Conservation (phyloP, 805 yeast species). For the Pichia ethanolica region DNA sequence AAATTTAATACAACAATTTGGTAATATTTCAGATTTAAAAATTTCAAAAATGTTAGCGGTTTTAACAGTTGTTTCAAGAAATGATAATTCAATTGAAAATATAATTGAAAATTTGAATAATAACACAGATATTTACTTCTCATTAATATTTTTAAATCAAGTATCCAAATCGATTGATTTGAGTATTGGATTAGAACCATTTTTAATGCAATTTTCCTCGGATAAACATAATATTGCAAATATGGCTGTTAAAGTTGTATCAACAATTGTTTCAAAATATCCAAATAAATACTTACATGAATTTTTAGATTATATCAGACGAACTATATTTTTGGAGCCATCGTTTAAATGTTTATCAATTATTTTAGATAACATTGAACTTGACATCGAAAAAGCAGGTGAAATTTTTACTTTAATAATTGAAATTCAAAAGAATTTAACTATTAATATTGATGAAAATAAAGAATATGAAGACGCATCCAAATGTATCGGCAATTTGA, state of each 20-base stretch:
- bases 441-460: slow-evolving; percentile 8
- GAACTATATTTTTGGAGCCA: slow-evolving; percentile 2
- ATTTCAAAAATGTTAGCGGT: slow-evolving; percentile 28
- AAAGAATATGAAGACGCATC: slow-evolving; percentile 19
- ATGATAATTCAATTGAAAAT: slow-evolving; percentile 24
- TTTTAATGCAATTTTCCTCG: slow-evolving; percentile 24
- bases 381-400: slow-evolving; percentile 4
- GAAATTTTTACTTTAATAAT: slow-evolving; percentile 3
- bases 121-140: slow-evolving; percentile 21
- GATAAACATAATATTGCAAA: slow-evolving; percentile 29
- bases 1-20: slow-evolving; percentile 12
- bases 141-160: slow-evolving; percentile 41
- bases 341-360: slow-evolving; percentile 10
- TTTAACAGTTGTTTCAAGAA: slow-evolving; percentile 26
- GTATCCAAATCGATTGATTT: slow-evolving; percentile 33
- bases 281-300: slow-evolving; percentile 31
- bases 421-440: neutral
- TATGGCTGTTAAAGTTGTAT: slow-evolving; percentile 48
- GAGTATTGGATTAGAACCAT: slow-evolving; percentile 31
- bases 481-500: slow-evolving; percentile 19
- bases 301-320: slow-evolving; percentile 25
- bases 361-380: slow-evolving; percentile 6
- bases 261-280: slow-evolving; percentile 39
- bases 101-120: slow-evolving; percentile 15
- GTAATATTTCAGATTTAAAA: slow-evolving; percentile 18